Evolutionary conservation across 345 rosid genomes (phyloP).

Genomic region (Acer campestre): DNA sequence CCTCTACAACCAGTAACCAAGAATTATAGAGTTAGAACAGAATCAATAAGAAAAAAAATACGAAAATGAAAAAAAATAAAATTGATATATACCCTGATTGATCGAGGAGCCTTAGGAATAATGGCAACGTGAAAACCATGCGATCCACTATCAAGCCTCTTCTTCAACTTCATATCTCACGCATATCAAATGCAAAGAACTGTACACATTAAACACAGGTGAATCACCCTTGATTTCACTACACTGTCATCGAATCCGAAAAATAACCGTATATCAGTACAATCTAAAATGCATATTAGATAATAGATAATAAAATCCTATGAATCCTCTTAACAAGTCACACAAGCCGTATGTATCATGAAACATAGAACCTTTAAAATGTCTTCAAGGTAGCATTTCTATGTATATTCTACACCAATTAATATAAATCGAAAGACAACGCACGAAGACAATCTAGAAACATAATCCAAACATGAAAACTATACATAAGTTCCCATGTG

Average conservation of each 20-base stretch:
- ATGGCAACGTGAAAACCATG: conserved; percentile 54
- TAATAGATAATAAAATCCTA: not conserved
- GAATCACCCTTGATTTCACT: conserved; percentile 21
- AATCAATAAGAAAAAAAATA: not conserved
- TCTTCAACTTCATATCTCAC: conserved; percentile 81
- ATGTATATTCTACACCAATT: not conserved
- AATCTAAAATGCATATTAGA: not conserved
- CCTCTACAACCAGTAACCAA: conserved; percentile 47
- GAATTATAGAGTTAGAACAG: conserved; percentile 20
- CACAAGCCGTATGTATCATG: not conserved
- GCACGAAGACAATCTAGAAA: not conserved
- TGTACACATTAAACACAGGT: conserved; percentile 26
- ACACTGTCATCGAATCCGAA: conserved; percentile 38
- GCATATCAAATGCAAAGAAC: conserved; percentile 24
- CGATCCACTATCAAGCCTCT: conserved; percentile 57
- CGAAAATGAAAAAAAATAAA: conserved; percentile 1
- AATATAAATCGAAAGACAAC: not conserved
- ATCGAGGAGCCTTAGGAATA: conserved; percentile 89
- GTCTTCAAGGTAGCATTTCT: not conserved
- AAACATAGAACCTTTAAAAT: not conserved
- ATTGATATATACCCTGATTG: conserved; percentile 59
- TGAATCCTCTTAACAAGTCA: conserved; percentile 11
- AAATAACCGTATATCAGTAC: conserved; percentile 8
- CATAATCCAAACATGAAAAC: not conserved
- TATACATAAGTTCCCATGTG: not conserved